Conservation (phyloP, 2,329 filamentous ascomycete species). For the Talaromyces sp. region DNA sequence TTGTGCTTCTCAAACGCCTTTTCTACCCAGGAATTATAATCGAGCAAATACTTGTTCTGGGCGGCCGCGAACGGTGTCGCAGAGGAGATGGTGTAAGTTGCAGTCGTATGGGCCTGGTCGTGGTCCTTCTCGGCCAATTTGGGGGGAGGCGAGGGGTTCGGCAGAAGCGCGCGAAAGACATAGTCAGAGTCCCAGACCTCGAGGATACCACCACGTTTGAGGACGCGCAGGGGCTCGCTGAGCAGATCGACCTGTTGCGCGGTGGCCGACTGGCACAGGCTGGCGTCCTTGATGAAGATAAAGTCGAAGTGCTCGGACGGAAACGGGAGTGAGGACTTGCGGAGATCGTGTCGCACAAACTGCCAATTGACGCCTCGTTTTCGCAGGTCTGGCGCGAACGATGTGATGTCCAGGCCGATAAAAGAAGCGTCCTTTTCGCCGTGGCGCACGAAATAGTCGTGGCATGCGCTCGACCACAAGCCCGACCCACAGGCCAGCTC, state of each 20-base stretch:
- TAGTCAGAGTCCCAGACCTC: slow-evolving; percentile 91
- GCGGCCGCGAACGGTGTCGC: slow-evolving; percentile 77
- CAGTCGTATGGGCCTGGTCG: slow-evolving; percentile 61
- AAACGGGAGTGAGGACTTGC: slow-evolving; percentile 70
- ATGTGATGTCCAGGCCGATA: slow-evolving; percentile 75
- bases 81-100: slow-evolving; percentile 75
- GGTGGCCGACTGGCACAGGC: slow-evolving; percentile 58
- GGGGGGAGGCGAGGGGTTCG: slow-evolving; percentile 62
- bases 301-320: slow-evolving; percentile 76
- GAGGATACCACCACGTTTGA: slow-evolving; percentile 71
- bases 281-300: slow-evolving; percentile 81
- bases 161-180: slow-evolving; percentile 73
- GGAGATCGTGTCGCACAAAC: slow-evolving; percentile 83
- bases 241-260: slow-evolving; percentile 50
- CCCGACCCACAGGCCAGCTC: slow-evolving; percentile 84
- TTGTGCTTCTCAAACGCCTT: slow-evolving; percentile 68
- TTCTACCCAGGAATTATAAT: slow-evolving; percentile 78
- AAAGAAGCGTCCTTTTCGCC: slow-evolving; percentile 63
- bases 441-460: slow-evolving; percentile 66
- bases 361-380: slow-evolving; percentile 78
- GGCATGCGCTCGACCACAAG: slow-evolving; percentile 85
- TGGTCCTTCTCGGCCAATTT: slow-evolving; percentile 57
- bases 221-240: slow-evolving; percentile 70
- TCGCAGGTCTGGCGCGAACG: slow-evolving; percentile 59
- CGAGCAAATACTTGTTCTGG: slow-evolving; percentile 73